Evolutionary conservation across 2,329 filamentous ascomycete species (phyloP).

Genomic region (Sporothrix globosa): DNA sequence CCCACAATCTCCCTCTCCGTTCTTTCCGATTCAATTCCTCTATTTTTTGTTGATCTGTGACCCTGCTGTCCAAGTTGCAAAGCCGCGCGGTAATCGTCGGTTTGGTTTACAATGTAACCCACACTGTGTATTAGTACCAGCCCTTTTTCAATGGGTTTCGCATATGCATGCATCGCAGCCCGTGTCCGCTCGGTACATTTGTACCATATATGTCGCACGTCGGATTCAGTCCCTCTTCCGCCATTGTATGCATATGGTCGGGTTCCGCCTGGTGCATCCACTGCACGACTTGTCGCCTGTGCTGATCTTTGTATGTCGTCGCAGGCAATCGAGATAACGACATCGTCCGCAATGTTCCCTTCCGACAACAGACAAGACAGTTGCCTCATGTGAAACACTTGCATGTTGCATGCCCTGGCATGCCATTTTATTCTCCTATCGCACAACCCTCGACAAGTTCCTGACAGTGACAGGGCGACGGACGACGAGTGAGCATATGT

Average conservation of each 20-base stretch:
- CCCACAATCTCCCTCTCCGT: not conserved
- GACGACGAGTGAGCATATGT: not conserved
- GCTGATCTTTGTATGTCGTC: not conserved
- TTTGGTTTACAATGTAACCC: not conserved
- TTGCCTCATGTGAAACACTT: conserved; percentile 12
- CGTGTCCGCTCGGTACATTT: conserved; percentile 3
- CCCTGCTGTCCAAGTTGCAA: not conserved
- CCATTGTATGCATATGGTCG: conserved; percentile 1
- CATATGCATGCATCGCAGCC: not conserved
- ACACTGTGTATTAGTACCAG: not conserved
- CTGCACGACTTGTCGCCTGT: not conserved
- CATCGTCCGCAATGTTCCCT: not conserved
- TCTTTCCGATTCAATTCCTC: conserved; percentile 11
- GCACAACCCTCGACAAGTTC: not conserved
- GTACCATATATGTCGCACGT: too few species aligned
- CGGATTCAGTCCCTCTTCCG: conserved; percentile 4
- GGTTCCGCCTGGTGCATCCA: not conserved
- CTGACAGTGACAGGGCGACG: too few species aligned
- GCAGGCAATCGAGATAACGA: conserved; percentile 6
- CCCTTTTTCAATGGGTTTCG: not conserved
- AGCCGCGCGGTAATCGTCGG: conserved; percentile 17
- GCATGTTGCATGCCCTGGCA: not conserved
- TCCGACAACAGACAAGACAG: not conserved
- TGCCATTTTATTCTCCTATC: conserved; percentile 25
- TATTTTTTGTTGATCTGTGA: not conserved